Base-by-base conservation (phyloP, 495 filamentous ascomycete genomes). In the Apodospora peruviana region DNA sequence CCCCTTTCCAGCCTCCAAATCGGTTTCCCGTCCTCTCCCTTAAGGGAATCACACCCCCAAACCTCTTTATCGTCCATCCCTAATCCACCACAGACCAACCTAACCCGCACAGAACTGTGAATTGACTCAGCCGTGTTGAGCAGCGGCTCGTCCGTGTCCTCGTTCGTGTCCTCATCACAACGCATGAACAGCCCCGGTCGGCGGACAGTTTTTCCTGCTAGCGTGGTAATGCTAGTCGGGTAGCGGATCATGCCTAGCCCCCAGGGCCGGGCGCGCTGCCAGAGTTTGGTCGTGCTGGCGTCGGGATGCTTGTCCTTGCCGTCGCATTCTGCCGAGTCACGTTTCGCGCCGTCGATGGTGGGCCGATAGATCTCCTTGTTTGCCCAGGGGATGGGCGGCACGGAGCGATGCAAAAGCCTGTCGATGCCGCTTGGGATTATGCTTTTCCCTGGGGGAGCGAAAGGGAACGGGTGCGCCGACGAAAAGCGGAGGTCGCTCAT, bases 391-490 rank as follows among this genome's bases (percentile, higher is more conserved):
- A 47, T 39, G 0, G 50, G 60, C 10, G 20, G 27, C 38, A 24
- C 24, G n/a, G 25, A 22, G 16, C 40, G 51, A 20, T 43, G 47
- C 23, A 49, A 19, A 4, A 53, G 36, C 16, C 51, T 57, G 42
- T 32, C 36, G 19, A 47, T 43, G 35, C 16, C 37, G 27, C 10
- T 14, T 2, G 12, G 22, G 25, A 23, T 43, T 12, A 27, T 40
- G 5, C 9, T 37, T 19, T n/a, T 39, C 16, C 14, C 18, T 12
- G 37, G 43, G 2, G 55, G 60, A 3, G 54, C 50, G 50, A 46
- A 59, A 12, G 64, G 64, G 34, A 61, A 67, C 0, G 64, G 64
- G 42, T 67, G 64, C 3, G 53, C 56, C 45, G 64, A 61, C 18
- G 62, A 59, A 51, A 54, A 67, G 50, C 60, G 50, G 11, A 67